Conservation (phyloP, 2,329 filamentous ascomycete genomes). For the Knufia petricola region DNA sequence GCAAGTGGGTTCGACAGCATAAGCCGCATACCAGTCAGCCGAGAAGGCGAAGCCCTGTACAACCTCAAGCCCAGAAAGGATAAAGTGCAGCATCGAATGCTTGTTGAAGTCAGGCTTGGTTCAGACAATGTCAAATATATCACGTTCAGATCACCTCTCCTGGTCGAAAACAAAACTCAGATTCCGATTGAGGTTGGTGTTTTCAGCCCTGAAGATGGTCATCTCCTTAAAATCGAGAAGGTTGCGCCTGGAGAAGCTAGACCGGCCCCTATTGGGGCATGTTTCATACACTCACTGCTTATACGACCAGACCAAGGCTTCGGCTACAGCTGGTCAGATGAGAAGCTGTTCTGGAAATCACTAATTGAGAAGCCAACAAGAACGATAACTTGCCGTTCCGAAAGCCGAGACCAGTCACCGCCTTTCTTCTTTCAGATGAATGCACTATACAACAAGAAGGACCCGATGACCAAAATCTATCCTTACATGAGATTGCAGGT, state of each 20-base stretch:
- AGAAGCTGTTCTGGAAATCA: conserved; percentile 87
- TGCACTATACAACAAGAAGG: conserved; percentile 70
- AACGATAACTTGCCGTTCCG: conserved; percentile 80
- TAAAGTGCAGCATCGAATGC: conserved; percentile 72
- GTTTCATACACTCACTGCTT: conserved; percentile 77
- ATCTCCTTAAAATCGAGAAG: conserved; percentile 95
- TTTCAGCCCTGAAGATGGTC: conserved; percentile 75
- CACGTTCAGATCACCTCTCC: conserved; percentile 79
- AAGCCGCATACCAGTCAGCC: conserved; percentile 76
- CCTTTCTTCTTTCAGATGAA: conserved; percentile 97
- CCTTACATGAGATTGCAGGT: conserved; percentile 91
- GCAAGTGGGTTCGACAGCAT: conserved; percentile 90
- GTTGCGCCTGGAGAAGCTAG: conserved; percentile 83
- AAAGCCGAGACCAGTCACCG: conserved; percentile 63
- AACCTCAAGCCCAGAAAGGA: conserved; percentile 80
- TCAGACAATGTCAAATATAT: conserved; percentile 96
- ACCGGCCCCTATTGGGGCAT: conserved; percentile 84
- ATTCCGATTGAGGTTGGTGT: conserved; percentile 91
- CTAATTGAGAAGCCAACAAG: conserved; percentile 73
- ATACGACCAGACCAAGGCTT: conserved; percentile 91
- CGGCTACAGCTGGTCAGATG: conserved; percentile 88
- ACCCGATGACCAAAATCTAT: conserved; percentile 74
- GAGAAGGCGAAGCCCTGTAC: conserved; percentile 91
- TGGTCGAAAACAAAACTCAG: conserved; percentile 93
- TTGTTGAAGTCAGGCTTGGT: conserved; percentile 87